These are phyloP conservation scores for Geranomyces variabilis DNA, from an alignment of 192 early-diverging fungal genomes.

Conservation along the genomic window DNA sequence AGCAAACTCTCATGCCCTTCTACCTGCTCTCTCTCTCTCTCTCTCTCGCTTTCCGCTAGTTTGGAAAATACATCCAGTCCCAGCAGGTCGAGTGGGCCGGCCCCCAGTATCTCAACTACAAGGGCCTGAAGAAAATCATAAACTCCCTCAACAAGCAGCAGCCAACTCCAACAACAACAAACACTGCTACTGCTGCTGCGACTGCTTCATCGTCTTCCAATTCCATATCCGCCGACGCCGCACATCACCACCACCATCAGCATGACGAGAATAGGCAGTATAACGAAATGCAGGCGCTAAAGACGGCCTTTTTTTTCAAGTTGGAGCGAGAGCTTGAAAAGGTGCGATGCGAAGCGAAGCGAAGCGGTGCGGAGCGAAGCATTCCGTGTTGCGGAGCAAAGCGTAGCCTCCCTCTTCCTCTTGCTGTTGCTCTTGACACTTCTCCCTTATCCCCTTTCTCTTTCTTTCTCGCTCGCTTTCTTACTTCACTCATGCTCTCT, in stretches of 20 bases:
- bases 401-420: neutral
- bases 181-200: constrained; percentile 44
- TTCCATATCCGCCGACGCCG: neutral
- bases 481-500: no score
- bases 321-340: constrained; percentile 98
- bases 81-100: constrained; percentile 92
- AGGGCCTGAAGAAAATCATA: constrained; percentile 98
- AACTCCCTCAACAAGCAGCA: constrained; percentile 46
- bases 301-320: constrained; percentile 96
- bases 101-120: constrained; percentile 94
- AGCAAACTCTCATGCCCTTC: no score
- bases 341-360: constrained; percentile 36
- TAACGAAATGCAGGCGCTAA: constrained; percentile 74
- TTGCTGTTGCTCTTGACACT: neutral
- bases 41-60: no score
- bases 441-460: no score
- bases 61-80: constrained; percentile 96
- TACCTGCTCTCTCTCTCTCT: no score
- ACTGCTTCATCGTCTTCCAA: constrained; percentile 1
- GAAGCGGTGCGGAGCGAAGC: neutral
- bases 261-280: constrained; percentile 16
- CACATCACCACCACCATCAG: no score
- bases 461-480: no score
- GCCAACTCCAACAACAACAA: neutral
- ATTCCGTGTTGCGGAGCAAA: no score